A percentile compares a stretch with the other conserved stretches of the same genome.
phyloP scores from a whole-genome alignment of 305 asterid genomes.

The Petunia hybrid region DNA sequence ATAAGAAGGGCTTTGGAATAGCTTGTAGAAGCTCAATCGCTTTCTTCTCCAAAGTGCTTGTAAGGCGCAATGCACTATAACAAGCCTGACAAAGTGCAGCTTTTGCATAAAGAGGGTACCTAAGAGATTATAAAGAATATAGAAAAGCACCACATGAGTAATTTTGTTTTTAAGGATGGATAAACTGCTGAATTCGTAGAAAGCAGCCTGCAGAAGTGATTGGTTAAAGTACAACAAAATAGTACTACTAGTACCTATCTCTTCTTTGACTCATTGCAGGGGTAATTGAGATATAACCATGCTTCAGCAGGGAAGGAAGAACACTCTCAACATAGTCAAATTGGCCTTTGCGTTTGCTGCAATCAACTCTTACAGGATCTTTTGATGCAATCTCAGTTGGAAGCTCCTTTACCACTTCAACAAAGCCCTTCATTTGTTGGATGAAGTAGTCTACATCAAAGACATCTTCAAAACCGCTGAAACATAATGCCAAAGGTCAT shows the following conservation, averaged over 20 bases:
- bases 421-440: conserved; percentile 76
- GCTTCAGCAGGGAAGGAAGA: conserved; percentile 84
- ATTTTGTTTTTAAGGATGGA: background rate
- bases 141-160: conserved; percentile 16
- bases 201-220: background rate
- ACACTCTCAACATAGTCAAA: conserved; percentile 89
- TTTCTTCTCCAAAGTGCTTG: conserved; percentile 65
- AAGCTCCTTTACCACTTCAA: conserved; percentile 78
- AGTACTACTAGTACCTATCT: conserved; percentile 64
- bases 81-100: conserved; percentile 94
- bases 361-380: conserved; percentile 90
- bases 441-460: conserved; percentile 93
- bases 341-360: conserved; percentile 95
- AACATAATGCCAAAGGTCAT: conserved; percentile 14
- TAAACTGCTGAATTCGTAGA: background rate
- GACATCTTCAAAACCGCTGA: conserved; percentile 92
- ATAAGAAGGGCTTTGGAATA: conserved; percentile 95
- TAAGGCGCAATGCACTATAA: conserved; percentile 77
- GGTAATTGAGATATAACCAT: conserved; percentile 81
- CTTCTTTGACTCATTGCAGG: conserved; percentile 99
- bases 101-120: conserved; percentile 88
- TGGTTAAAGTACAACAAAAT: background rate
- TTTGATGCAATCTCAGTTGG: conserved; percentile 81
- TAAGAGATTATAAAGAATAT: conserved; percentile 39
- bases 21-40: conserved; percentile 77